Base-by-base conservation (phyloP, 768 basidiomycete genomes). In the Arthromyces matolae region DNA sequence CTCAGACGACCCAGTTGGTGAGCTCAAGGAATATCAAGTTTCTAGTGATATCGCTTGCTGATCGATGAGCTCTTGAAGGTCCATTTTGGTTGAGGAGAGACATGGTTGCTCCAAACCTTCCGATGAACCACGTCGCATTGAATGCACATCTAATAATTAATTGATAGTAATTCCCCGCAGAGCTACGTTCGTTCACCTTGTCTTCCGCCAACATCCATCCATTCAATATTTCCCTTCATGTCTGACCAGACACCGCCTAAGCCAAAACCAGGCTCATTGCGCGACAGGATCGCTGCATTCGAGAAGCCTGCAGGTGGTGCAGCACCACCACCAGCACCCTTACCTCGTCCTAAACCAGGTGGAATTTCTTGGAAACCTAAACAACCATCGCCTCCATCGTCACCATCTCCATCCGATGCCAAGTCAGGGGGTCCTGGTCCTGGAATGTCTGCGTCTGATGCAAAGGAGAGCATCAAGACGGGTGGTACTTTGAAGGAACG, bases 201-300 rank as follows among this genome's bases (percentile, higher is more conserved):
- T 22, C 19, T 41, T 45, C 32, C 35, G 49, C 54, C 60, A 44
- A 59, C 52, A 47, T 59, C 35, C 45, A 55, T 43, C 45, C n/a
- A n/a, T 40, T 39, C 23, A 44, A 29, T 16, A 27, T 19, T 28
- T 31, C 24, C 20, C 36, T 20, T 50, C 27, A 86, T 86, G 84
- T 79, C 82, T 60, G 82, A 84, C 64, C 69, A 75, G 51, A 51
- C 75, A 12, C 64, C 78, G 8, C 75, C 81, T 27, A 84, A 77
- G 57, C 79, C 79, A 32, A 89, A 88, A 62, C 75, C 76, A 10
- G 86, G 87, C 32, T 92, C 90, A 7, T 71, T 93, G 64, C 83
- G 86, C 60, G 90, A 93, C 71, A 81, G 89, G 61, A 93, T 93
- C 66, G 89, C 89, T 12, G 89, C 87, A 10, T 92, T 93, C 63